Evolutionary conservation across 768 basidiomycete species (phyloP), one percentile per base, ranked within the genome.

Genomic region (Rhodotorula paludigena): DNA sequence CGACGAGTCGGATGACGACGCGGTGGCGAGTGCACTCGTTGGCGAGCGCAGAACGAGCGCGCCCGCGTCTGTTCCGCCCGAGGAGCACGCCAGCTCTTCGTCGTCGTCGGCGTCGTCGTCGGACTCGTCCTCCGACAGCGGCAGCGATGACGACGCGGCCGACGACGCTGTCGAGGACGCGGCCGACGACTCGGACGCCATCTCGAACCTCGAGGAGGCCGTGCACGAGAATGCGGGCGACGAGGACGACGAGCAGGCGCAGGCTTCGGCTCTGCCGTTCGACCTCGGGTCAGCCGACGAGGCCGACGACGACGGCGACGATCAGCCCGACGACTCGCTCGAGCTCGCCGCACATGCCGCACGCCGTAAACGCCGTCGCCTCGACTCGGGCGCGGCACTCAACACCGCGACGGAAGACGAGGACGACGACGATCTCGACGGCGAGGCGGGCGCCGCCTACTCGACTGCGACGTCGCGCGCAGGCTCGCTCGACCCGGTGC

Each of bases 31-130:
- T 16, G 47, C 52, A 2, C 51, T 53, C 41, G 75, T 15, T 70
- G 78, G 39, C 76, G 84, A 32, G 30, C 9, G 2, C 73, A 79
- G 15, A 59, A 76, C 0, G 74, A 80, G 39, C 68, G 84, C 0
- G 62, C 77, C 59, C 74, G 79, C 2, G 78, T 82, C 32, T 35
- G 21, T 16, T 20, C n/a, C 48, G 12, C 48, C 47, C 49, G 33
- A 15, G 25, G 41, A 32, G 35, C 11, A 7, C 45, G 32, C 44
- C 18, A 20, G 12, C 32, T 30, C 33, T 38, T 18, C 21, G 42
- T 5, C 18, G 23, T 41, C 38, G 38, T 41, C 38, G 20, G 30
- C 21, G 30, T 56, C 55, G 8, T 23, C 55, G 55, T 41, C 55
- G n/a, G 30, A 28, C 8, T 33, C 49, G 6, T 33, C 49, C 7